Percentiles rank a stretch among this genome's conserved stretches.
Conservation (phyloP, 306 rosid genomes). For the Fagus sylvatica region DNA sequence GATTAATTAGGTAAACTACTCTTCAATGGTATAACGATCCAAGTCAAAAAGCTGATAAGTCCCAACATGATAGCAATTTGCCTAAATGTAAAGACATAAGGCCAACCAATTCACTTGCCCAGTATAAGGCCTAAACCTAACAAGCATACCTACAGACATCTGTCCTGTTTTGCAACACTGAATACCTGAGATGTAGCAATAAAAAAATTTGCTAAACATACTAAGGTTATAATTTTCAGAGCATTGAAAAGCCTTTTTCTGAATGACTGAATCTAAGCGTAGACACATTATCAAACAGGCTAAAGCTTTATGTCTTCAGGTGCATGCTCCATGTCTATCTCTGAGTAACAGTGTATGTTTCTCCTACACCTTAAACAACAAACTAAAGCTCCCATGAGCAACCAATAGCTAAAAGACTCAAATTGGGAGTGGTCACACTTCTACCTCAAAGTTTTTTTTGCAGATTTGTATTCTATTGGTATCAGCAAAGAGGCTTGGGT, state of each 20-base stretch:
- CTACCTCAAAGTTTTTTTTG: neutral
- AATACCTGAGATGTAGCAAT: neutral
- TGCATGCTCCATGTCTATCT: neutral
- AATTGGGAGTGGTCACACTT: neutral
- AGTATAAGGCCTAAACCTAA: constrained; percentile 1
- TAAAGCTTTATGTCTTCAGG: neutral
- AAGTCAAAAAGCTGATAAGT: constrained; percentile 9
- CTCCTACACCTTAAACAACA: neutral
- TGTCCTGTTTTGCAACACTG: neutral
- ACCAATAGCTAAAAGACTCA: neutral
- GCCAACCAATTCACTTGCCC: constrained; percentile 1
- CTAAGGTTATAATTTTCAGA: neutral
- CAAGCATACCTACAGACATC: constrained; percentile 6
- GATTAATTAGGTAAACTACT: neutral
- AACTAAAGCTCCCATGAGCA: neutral
- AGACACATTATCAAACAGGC: no score
- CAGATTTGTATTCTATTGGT: neutral
- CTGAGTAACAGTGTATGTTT: neutral
- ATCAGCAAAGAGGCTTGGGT: neutral
- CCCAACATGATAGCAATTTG: constrained; percentile 7
- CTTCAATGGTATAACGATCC: neutral
- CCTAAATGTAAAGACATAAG: constrained; percentile 11
- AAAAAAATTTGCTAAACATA: neutral
- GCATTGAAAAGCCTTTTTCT: neutral
- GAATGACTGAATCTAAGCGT: no score